Evolutionary conservation across 768 basidiomycete genomes (phyloP), one percentile per base, ranked within the genome.

Genomic region (Lactarius sp.): DNA sequence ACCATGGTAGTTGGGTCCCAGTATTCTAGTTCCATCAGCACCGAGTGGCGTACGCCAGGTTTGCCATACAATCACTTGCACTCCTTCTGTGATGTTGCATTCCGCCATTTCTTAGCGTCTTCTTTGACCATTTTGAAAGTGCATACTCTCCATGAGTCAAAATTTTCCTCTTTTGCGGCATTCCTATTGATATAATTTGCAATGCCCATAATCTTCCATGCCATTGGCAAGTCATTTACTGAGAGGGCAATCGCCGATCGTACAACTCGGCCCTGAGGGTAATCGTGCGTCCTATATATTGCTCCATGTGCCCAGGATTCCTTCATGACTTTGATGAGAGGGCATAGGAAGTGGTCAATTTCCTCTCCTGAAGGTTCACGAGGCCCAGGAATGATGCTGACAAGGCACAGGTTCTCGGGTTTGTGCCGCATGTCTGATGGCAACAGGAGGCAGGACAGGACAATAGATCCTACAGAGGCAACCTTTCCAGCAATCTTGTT

Each of bases 311-410:
- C 8, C 77, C 77, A 81, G n/a, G 76, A 68, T 0, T 51, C 27
- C 4, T 74, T 56, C 2, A 80, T 68, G 18, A 77, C 72, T 44
- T 77, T 71, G 4, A 81, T 70, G 9, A 80, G 70, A 1, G 74
- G 77, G 0, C 46, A 27, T 6, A 82, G 68, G 39, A 77, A 69
- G 49, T 78, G 75, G 52, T 80, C 78, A 8, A 78, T 66, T 39
- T 74, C 64, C 0, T 71, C 47, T 0, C 74, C 55, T 2, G 68
- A 68, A 3, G 79, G 78, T 49, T 76, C 72, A 2, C 70, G 63
- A 0, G 79, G 80, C 1, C 79, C 77, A 7, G 78, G 78, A 36
- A 79, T 76, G 60, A 81, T 62, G 1, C 74, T 75, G 4, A 73
- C 76, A 0, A 80, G 71, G 63, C 70, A 80, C 65, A 80, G 72